Evolutionary conservation across 2,329 filamentous ascomycete species (phyloP).

Genomic region (Dothiorella sarmentorum): DNA sequence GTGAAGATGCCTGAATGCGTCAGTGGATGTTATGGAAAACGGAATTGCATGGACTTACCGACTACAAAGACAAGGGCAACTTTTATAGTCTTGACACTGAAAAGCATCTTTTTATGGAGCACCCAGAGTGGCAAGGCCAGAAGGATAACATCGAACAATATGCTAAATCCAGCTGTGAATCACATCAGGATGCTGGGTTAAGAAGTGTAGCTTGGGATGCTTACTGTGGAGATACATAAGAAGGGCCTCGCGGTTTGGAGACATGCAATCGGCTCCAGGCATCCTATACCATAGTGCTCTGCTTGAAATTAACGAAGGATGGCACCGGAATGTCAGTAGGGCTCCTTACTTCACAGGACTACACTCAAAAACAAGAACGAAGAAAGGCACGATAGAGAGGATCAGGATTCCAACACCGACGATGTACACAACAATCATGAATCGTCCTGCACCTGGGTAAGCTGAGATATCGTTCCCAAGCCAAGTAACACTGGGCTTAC

Average conservation of each 20-base stretch:
- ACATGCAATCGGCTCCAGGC: conserved; percentile 28
- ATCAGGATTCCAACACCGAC: not conserved
- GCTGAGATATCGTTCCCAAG: not conserved
- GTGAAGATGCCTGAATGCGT: conserved; percentile 31
- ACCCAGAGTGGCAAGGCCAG: conserved; percentile 28
- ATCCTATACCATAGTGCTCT: conserved; percentile 17
- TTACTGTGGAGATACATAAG: conserved; percentile 35
- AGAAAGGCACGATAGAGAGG: conserved; percentile 8
- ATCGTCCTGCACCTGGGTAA: not conserved
- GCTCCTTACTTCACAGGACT: conserved; percentile 11
- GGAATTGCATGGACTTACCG: too few species aligned
- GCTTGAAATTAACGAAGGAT: not conserved
- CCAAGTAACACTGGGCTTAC: conserved; percentile 23
- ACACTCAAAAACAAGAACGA: conserved; percentile 17
- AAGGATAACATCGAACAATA: conserved; percentile 35
- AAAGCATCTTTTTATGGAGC: conserved; percentile 37
- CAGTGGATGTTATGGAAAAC: too few species aligned
- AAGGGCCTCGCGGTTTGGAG: conserved; percentile 22
- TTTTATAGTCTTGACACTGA: conserved; percentile 32
- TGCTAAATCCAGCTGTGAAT: conserved; percentile 19
- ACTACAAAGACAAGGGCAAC: conserved; percentile 39
- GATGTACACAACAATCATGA: conserved; percentile 2
- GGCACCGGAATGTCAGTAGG: not conserved
- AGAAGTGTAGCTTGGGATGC: conserved; percentile 19
- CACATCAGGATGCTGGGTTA: not conserved